These are phyloP conservation scores for Arabis alpina DNA, from an alignment of 345 rosid genomes.

Conservation along the genomic window DNA sequence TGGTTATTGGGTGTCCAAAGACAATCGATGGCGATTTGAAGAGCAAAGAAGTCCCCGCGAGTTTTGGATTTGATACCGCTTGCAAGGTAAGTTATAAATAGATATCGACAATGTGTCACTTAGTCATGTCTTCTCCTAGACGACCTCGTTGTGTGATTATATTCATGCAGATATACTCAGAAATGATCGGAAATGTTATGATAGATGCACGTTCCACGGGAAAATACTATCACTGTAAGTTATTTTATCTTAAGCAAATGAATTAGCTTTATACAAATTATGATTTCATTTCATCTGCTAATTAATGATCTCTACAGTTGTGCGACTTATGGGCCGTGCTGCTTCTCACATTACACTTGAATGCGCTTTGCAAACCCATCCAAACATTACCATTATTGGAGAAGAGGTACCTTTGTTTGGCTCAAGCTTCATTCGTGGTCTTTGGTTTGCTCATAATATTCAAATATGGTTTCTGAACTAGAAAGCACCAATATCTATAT, in stretches of 20 bases:
- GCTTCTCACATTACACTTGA: conserved; percentile 98
- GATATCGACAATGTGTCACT: neutral
- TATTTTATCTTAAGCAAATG: neutral
- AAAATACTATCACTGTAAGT: conserved; percentile 96
- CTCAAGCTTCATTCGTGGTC: conserved; percentile 2
- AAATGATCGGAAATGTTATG: conserved; percentile 99
- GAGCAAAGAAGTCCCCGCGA: conserved; percentile 90
- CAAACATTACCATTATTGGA: conserved; percentile 89
- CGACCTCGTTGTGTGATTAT: neutral
- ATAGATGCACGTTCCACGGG: conserved; percentile 98
- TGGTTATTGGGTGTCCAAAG: conserved; percentile 94
- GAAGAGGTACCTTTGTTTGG: conserved; percentile 67
- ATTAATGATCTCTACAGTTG: conserved; percentile 61
- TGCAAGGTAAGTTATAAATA: conserved; percentile 67
- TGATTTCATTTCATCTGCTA: conserved; percentile 8
- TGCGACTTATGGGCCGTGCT: conserved; percentile 98
- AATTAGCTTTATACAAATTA: neutral
- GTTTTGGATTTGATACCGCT: conserved; percentile 98
- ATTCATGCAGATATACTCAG: conserved; percentile 78
- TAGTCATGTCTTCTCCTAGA: neutral
- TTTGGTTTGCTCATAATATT: conserved; percentile 8
- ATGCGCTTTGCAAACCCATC: conserved; percentile 98
- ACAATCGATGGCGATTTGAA: conserved; percentile 98
- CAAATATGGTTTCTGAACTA: conserved; percentile 15
- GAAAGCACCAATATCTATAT: conserved; percentile 4